A percentile compares a stretch with the other conserved stretches of the same genome.
Conservation (phyloP, 495 filamentous ascomycete genomes). For the Neurospora sp. region DNA sequence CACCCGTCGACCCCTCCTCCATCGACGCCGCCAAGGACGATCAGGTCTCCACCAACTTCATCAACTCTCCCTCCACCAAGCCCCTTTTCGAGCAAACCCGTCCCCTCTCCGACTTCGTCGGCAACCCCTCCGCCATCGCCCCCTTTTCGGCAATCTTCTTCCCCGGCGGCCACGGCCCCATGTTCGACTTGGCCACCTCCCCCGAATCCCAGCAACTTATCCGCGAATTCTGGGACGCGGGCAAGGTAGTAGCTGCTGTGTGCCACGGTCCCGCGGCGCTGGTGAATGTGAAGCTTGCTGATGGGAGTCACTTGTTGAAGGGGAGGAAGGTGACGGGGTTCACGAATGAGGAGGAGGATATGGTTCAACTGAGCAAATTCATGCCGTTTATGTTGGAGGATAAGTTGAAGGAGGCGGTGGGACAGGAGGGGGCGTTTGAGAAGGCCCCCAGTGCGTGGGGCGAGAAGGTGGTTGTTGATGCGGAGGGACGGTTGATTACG, state of each 20-base stretch:
- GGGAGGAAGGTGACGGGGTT: slow-evolving; percentile 57
- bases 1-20: slow-evolving; percentile 57
- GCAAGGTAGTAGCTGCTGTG: slow-evolving; percentile 55
- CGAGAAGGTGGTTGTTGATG: slow-evolving; percentile 47
- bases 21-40: slow-evolving; percentile 52
- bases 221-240: slow-evolving; percentile 47
- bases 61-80: slow-evolving; percentile 30
- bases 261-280: slow-evolving; percentile 60
- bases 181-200: slow-evolving; percentile 56
- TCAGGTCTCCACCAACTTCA: slow-evolving; percentile 39
- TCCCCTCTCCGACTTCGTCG: slow-evolving; percentile 39
- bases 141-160: slow-evolving; percentile 47
- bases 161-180: slow-evolving; percentile 72
- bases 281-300: slow-evolving; percentile 41
- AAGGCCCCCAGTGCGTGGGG: slow-evolving; percentile 51
- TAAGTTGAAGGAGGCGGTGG: slow-evolving; percentile 37
- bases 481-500: slow-evolving; percentile 50
- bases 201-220: slow-evolving; percentile 43
- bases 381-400: slow-evolving; percentile 62
- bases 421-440: slow-evolving; percentile 42
- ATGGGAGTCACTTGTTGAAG: slow-evolving; percentile 40
- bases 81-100: slow-evolving; percentile 54
- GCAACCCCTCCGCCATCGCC: slow-evolving; percentile 49
- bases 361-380: slow-evolving; percentile 22
- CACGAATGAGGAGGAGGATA: slow-evolving; percentile 57